Conservation (phyloP, 176 grass and related monocot species). For the Paspalum vaginatum region DNA sequence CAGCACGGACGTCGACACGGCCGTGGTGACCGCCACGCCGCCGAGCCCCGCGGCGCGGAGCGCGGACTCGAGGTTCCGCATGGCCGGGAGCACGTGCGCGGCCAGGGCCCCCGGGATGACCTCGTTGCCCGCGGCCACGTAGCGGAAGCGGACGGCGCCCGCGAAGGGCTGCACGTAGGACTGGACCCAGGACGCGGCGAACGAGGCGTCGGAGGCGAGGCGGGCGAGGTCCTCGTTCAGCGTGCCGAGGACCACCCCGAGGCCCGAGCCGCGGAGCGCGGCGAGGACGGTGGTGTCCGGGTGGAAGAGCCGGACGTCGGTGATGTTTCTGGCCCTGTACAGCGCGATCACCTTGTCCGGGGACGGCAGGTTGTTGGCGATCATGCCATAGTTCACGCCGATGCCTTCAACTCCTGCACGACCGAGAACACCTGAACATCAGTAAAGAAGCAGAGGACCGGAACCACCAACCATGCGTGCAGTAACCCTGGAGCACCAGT, state of each 20-base stretch:
- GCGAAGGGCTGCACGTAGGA: slow-evolving; percentile 79
- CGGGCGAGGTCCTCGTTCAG: slow-evolving; percentile 73
- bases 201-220: slow-evolving; percentile 54
- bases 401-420: slow-evolving; percentile 59
- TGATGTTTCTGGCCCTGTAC: slow-evolving; percentile 58
- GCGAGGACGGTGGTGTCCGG: slow-evolving; percentile 59
- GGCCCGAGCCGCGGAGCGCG: slow-evolving; percentile 64
- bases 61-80: slow-evolving; percentile 69
- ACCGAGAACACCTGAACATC: background rate
- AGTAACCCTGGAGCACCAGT: background rate
- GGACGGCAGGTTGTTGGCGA: slow-evolving; percentile 73
- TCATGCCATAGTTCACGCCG: slow-evolving; percentile 87
- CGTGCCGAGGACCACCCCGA: slow-evolving; percentile 81
- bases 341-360: slow-evolving; percentile 75
- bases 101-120: slow-evolving; percentile 62
- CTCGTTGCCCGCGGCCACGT: slow-evolving; percentile 85
- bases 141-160: slow-evolving; percentile 65
- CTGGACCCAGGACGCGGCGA: slow-evolving; percentile 70
- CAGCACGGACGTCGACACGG: slow-evolving; percentile 60
- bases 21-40: slow-evolving; percentile 68
- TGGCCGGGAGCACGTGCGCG: slow-evolving; percentile 64
- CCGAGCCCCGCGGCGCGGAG: slow-evolving; percentile 47
- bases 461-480: background rate
- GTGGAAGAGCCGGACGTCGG: slow-evolving; percentile 72
- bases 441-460: background rate